Base-by-base conservation (phyloP, 2,329 filamentous ascomycete genomes). In the Colletotrichum gloeosporioides region DNA sequence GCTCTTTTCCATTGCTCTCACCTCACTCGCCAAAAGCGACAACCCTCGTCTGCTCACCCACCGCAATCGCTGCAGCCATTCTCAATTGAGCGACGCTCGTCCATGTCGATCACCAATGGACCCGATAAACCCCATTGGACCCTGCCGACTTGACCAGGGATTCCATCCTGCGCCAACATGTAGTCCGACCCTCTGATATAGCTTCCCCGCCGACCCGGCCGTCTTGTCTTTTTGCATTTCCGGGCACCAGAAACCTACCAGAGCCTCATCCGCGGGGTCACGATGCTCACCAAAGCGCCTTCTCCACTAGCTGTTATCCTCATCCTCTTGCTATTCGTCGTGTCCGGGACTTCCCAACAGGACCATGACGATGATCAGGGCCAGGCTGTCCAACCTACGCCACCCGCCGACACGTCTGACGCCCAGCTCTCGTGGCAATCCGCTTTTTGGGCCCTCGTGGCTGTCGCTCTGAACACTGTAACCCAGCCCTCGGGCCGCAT, bases 181-280 rank as follows among this genome's bases (percentile, higher is more conserved):
- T 49, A 55, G n/a, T 68, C 57, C 65, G 44, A 32, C n/a, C 32
- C 18, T 16, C 59, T 49, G 59, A 62, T 25, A 62, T 22, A 34
- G 59, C 18, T 8, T 32, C 18, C 32, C 32, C 59, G 31, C 55
- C 29, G 29, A 55, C 32, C 29, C 32, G 39, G 32, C 22, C 31
- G 32, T 36, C 39, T 49, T 39, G 36, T 18, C 32, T 55, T 27
- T 31, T 22, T 9, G 36, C 36, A 27, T n/a, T 61, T 57, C 22
- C n/a, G n/a, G 25, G 18, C 62, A 36, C 13, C 39, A 39, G 32
- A 22, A 53, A 31, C 53, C 16, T 39, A 29, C 25, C 67, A 64
- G 71, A 74, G 62, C 72, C 72, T 75, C 72, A 75, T 49, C 34
- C 32, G 15, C 53, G 27, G 25, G 68, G 49, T 65, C 59, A 66